Evolutionary conservation across 78 protist species (phyloP), one percentile per base, ranked within the genome.

Genomic region (Thecamonas trahens): DNA sequence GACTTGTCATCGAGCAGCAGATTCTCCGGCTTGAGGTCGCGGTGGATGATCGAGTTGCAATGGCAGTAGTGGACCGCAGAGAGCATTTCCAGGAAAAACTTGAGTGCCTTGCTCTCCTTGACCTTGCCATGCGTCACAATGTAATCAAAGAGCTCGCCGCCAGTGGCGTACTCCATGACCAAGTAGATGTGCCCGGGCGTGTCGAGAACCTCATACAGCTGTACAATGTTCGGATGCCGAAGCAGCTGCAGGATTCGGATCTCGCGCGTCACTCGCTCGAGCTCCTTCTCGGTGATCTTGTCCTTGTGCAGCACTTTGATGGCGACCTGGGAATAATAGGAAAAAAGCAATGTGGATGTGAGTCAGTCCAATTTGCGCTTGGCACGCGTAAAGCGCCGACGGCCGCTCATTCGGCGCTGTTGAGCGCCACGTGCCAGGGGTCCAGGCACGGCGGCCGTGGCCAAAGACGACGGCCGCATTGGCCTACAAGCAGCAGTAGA

Each of bases 1-100:
- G 84, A 45, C 52, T 89, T 62, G 22, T 22, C 35, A 65, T 92
- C 96, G n/a, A 95, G 63, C 28, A 95, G 66, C 7, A 91, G 61
- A 53, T 91, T 91, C 58, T 89, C 96, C 49, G 96, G 90, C 72
- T 90, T 87, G 29, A 87, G 60, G 49, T 87, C 92, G 14, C 89
- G 67, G 22, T 49, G 66, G 40, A 58, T 24, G n/a, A 74, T 34
- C n/a, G 20, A 5, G 52, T 6, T 28, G 29, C 18, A 13, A 29
- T 62, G 70, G 54, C 70, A 73, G 57, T 49, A 73, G 35, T 38
- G 38, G 28, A 73, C 49, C 4, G 66, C 77, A 9, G 60, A n/a
- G 37, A 72, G 26, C 61, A 72, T 45, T 37, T 72, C 61, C 17
- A 73, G 63, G 44, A 76, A 76, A 1, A 67, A 53, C 20, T 1